These are phyloP conservation scores for Fraxinus floribunda DNA, from an alignment of 305 asterid species.

Conservation along the genomic window DNA sequence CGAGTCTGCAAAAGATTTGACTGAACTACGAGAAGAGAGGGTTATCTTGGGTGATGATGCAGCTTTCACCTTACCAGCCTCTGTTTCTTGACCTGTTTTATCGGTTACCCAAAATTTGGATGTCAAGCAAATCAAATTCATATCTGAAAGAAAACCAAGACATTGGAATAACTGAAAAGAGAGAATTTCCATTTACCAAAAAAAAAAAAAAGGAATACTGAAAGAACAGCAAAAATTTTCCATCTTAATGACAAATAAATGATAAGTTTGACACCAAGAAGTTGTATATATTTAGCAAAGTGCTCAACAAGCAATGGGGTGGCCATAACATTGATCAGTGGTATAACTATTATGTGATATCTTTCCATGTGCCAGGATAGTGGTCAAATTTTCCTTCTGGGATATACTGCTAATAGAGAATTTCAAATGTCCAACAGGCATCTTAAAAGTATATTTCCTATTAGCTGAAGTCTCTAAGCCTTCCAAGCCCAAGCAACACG, in stretches of 20 bases:
- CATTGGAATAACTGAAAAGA: neutral
- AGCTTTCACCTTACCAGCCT: constrained; percentile 3
- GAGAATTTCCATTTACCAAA: neutral
- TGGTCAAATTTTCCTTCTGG: neutral
- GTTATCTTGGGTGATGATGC: constrained; percentile 6
- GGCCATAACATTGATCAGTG: neutral
- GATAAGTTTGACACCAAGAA: neutral
- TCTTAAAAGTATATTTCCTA: neutral
- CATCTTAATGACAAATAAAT: neutral
- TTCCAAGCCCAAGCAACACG: neutral
- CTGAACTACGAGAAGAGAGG: constrained; percentile 16
- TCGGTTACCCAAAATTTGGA: neutral
- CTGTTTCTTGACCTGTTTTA: constrained; percentile 10
- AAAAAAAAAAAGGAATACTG: neutral
- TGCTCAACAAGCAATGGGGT: neutral
- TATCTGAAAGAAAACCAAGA: neutral
- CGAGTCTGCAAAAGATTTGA: constrained; percentile 27
- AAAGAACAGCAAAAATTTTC: neutral
- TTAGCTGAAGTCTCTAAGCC: neutral
- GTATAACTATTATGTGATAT: neutral
- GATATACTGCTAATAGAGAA: neutral
- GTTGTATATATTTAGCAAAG: neutral
- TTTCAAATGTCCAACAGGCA: neutral
- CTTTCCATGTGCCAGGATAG: neutral
- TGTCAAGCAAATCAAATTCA: neutral